A percentile compares a stretch with the other conserved stretches of the same genome.
phyloP scores from a whole-genome alignment of 2,329 filamentous ascomycete species.

The Cryphonectria parasitica region DNA sequence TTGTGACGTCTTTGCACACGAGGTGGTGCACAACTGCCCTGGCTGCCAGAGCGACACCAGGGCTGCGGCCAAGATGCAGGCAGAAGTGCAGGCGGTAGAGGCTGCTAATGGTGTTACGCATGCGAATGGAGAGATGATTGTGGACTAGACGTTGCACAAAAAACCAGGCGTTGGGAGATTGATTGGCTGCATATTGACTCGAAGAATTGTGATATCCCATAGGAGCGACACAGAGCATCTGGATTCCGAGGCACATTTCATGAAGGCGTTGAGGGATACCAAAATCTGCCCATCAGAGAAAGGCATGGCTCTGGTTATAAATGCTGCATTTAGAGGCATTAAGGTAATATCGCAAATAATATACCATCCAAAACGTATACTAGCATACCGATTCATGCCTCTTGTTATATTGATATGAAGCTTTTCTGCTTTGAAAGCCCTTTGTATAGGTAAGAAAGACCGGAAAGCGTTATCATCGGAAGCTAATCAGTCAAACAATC shows the following conservation, averaged over 20 bases:
- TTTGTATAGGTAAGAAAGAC: not conserved
- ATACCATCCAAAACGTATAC: not conserved
- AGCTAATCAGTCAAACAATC: not conserved
- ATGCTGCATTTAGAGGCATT: not conserved
- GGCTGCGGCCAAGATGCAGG: conserved; percentile 29
- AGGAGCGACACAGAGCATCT: not conserved
- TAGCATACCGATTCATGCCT: not conserved
- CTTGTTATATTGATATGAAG: not conserved
- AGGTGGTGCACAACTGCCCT: conserved; percentile 93
- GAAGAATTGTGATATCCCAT: not conserved
- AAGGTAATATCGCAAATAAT: not conserved
- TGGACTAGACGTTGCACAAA: conserved; percentile 40
- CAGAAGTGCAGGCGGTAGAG: conserved; percentile 7
- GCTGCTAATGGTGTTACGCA: conserved; percentile 30
- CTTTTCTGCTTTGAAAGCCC: not conserved
- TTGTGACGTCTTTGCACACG: conserved; percentile 93
- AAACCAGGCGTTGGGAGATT: not conserved
- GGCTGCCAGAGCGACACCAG: conserved; percentile 71
- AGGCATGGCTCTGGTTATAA: not conserved
- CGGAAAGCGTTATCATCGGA: not conserved
- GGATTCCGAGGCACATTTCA: conserved; percentile 29
- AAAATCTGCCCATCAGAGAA: not conserved
- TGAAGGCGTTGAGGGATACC: conserved; percentile 10
- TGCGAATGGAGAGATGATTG: conserved; percentile 49
- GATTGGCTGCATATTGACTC: not conserved